These are phyloP conservation scores for Entomortierella parvispora DNA, from an alignment of 192 early-diverging fungal species.

Conservation along the genomic window DNA sequence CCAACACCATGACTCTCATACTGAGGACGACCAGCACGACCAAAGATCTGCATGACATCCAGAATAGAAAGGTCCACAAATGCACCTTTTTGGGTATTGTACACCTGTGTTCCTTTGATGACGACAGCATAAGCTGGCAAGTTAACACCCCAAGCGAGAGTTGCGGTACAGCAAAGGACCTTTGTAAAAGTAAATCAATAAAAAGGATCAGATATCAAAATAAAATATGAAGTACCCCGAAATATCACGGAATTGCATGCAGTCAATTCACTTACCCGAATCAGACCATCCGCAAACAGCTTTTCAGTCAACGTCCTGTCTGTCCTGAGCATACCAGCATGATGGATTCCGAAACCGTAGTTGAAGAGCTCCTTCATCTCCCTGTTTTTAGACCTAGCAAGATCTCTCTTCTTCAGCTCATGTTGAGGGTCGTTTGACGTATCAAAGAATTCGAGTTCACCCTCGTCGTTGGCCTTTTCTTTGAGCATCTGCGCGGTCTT, in stretches of 20 bases:
- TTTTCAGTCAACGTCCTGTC: conserved; percentile 90
- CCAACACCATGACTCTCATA: conserved; percentile 94
- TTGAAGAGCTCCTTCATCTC: conserved; percentile 90
- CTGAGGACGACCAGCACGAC: conserved; percentile 95
- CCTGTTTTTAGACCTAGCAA: conserved; percentile 79
- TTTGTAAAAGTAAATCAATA: conserved; percentile 49
- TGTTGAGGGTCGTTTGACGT: conserved; percentile 59
- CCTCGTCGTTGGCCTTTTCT: conserved; percentile 76
- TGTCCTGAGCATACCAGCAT: conserved; percentile 93
- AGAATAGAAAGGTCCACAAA: conserved; percentile 96
- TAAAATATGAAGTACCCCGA: too few relatives aligned
- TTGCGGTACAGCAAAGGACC: conserved; percentile 96
- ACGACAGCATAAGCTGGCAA: conserved; percentile 98
- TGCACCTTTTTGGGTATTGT: conserved; percentile 91
- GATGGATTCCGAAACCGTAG: conserved; percentile 92
- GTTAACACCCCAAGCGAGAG: conserved; percentile 99
- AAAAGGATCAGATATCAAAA: too few relatives aligned
- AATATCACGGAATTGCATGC: background rate
- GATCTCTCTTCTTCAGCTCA: conserved; percentile 64
- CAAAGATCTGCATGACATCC: conserved; percentile 99
- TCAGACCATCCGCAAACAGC: conserved; percentile 87
- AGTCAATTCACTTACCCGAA: conserved; percentile 58
- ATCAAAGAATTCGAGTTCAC: conserved; percentile 71
- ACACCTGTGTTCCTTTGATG: conserved; percentile 98
- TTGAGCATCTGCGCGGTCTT: conserved; percentile 87